Base-by-base conservation (phyloP, 2,329 filamentous ascomycete genomes). In the Penicillium sp. region DNA sequence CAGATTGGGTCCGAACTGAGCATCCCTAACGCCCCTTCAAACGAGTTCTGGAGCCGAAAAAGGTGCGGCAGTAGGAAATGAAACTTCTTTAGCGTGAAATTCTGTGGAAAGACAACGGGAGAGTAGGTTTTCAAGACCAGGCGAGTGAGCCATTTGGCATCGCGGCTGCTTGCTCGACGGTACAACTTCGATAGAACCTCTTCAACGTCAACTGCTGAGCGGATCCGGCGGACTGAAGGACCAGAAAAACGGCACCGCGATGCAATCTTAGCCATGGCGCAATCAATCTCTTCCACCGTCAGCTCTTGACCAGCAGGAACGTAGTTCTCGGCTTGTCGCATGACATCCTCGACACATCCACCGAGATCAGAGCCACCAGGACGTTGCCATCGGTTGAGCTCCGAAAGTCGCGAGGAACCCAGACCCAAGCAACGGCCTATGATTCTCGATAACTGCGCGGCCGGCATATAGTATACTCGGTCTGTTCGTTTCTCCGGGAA, bases 101-200 rank as follows among this genome's bases (percentile, higher is more conserved):
- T 56, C 6, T 74, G 70, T 5, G 89, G 81, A 1, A 95, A 63
- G 1, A 78, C 65, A 0, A 91, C 75, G 0, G 87, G 86, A n/a
- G 79, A 76, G 51, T 85, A 88, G 54, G 84, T 80, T 63, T 95
- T 93, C 25, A 95, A 73, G 5, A 95, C 76, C 27, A 96, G 74
- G 3, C 91, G 80, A 0, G 88, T 88, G 10, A 95, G 77, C 91
- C 91, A 96, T 70, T 95, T 95, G 3, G 84, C 86, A 63, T 95
- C 88, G 36, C 76, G 75, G 3, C 88, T 80, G 38, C 75, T 75
- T 9, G 89, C 64, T 7, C 80, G 78, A 27, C 70, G 73, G 60
- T 87, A 87, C 1, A 91, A 63, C 0, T 66, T 64, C 16, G 75
- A 74, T 1, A 92, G 66, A 3, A 77, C 65, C 4, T 72, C 68